Conservation (phyloP, 1,284 basidiomycete genomes). For the Leccinum griseonigrum region DNA sequence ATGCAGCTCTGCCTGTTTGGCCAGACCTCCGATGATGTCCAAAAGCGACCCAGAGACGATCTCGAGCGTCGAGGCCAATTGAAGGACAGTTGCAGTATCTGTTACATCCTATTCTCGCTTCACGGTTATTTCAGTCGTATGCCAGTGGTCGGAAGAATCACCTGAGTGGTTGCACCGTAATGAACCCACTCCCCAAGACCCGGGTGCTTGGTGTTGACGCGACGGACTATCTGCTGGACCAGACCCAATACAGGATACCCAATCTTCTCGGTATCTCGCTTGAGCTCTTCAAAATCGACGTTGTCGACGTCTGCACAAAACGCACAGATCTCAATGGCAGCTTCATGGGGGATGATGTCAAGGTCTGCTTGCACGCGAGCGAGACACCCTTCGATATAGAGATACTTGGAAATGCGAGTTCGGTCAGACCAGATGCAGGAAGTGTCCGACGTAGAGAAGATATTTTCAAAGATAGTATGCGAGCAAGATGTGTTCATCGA, state of each 20-base stretch:
- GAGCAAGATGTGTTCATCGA: slow-evolving; percentile 21
- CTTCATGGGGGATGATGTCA: slow-evolving; percentile 38
- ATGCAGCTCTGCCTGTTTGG: slow-evolving; percentile 29
- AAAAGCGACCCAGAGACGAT: slow-evolving; percentile 33
- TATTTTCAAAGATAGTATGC: slow-evolving; percentile 34
- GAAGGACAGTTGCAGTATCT: slow-evolving; percentile 43
- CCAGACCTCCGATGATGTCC: slow-evolving; percentile 30
- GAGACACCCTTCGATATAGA: slow-evolving; percentile 39
- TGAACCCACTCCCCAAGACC: slow-evolving; percentile 45
- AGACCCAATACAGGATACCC: slow-evolving; percentile 44
- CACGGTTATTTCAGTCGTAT: neutral
- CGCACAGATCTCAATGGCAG: slow-evolving; percentile 33
- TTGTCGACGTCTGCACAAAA: slow-evolving; percentile 35
- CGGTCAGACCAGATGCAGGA: slow-evolving; percentile 42
- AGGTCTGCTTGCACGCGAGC: slow-evolving; percentile 38
- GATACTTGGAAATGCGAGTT: slow-evolving; percentile 37
- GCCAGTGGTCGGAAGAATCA: slow-evolving; percentile 10
- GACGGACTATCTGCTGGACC: slow-evolving; percentile 40
- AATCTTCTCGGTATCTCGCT: slow-evolving; percentile 38
- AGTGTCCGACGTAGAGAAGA: slow-evolving; percentile 39
- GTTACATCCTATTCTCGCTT: slow-evolving; percentile 38
- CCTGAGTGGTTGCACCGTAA: slow-evolving; percentile 48
- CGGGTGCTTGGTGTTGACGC: slow-evolving; percentile 33
- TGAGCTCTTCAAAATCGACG: slow-evolving; percentile 39
- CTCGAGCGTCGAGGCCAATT: slow-evolving; percentile 38